Conservation (phyloP, 2,329 filamentous ascomycete species). For the Colletotrichum tropicale region DNA sequence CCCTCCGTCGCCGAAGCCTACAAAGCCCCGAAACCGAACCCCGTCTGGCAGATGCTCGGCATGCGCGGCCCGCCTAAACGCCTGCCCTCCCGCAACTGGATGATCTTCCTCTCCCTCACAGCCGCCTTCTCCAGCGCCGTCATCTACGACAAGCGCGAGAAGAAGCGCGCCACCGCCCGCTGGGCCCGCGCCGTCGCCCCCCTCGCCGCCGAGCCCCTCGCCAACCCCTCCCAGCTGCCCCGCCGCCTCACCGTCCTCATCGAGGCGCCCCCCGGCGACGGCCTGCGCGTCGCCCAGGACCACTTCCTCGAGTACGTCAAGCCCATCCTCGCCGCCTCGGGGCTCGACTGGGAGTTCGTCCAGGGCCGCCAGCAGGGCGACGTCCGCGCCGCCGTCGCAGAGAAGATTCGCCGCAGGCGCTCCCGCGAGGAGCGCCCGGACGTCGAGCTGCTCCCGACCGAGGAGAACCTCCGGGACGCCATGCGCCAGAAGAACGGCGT, state of each 20-base stretch:
- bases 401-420: conserved; percentile 78
- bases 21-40: conserved; percentile 64
- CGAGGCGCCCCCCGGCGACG: conserved; percentile 84
- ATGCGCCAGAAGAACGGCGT: conserved; percentile 71
- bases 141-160: conserved; percentile 92
- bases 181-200: conserved; percentile 88
- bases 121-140: conserved; percentile 80
- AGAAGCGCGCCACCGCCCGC: conserved; percentile 81
- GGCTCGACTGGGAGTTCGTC: conserved; percentile 94
- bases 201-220: conserved; percentile 78
- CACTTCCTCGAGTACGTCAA: conserved; percentile 97
- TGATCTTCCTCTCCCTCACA: conserved; percentile 87
- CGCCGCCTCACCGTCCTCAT: conserved; percentile 87
- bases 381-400: conserved; percentile 83
- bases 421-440: conserved; percentile 60
- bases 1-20: conserved; percentile 30
- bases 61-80: conserved; percentile 82
- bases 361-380: conserved; percentile 94
- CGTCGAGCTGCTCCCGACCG: conserved; percentile 52
- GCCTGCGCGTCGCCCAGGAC: conserved; percentile 82
- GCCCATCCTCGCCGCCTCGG: conserved; percentile 86
- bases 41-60: conserved; percentile 79
- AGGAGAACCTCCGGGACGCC: conserved; percentile 65
- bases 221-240: conserved; percentile 71
- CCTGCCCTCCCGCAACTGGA: conserved; percentile 95